phyloP scores from a whole-genome alignment of 805 yeast species.

The Candida manassasensis region DNA sequence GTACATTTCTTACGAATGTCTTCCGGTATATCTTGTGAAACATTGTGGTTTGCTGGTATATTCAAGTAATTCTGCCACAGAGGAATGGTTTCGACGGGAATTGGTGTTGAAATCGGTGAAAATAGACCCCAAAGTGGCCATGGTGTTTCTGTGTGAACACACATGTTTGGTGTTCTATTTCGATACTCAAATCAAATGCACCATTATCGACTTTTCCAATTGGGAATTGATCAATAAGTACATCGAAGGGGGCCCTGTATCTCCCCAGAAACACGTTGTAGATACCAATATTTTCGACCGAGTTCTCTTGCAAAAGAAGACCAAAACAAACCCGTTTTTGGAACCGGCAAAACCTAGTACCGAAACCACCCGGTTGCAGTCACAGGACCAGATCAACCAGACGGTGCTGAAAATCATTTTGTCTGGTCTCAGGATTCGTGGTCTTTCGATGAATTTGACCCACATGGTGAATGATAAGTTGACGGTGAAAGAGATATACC shows the following conservation, averaged over 20 bases:
- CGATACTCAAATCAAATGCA: slow-evolving; percentile 15
- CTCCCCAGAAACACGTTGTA: neutral
- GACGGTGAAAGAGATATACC: slow-evolving; percentile 36
- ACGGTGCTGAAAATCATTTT: slow-evolving; percentile 30
- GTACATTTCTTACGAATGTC: slow-evolving; percentile 14
- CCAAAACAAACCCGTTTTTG: slow-evolving; percentile 13
- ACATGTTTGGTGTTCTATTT: slow-evolving; percentile 22
- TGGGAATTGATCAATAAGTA: slow-evolving; percentile 8
- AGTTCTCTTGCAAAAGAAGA: slow-evolving; percentile 26
- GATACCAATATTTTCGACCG: slow-evolving; percentile 30
- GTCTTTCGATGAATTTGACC: slow-evolving; percentile 22
- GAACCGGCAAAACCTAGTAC: slow-evolving; percentile 1
- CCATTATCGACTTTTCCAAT: slow-evolving; percentile 16
- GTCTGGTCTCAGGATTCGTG: slow-evolving; percentile 41
- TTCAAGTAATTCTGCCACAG: slow-evolving; percentile 15
- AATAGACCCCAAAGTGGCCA: slow-evolving; percentile 12
- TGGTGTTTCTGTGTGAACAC: slow-evolving; percentile 15
- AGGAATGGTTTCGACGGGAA: slow-evolving; percentile 16
- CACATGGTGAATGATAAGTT: slow-evolving; percentile 27
- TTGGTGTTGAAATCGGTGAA: slow-evolving; percentile 10
- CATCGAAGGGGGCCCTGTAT: neutral
- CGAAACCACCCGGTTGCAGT: slow-evolving; percentile 10
- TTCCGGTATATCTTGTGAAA: slow-evolving; percentile 23
- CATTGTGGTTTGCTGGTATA: slow-evolving; percentile 18
- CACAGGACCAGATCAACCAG: slow-evolving; percentile 28